Base-by-base conservation (phyloP, 2,329 filamentous ascomycete species). In the Botrytis hyacinthi region DNA sequence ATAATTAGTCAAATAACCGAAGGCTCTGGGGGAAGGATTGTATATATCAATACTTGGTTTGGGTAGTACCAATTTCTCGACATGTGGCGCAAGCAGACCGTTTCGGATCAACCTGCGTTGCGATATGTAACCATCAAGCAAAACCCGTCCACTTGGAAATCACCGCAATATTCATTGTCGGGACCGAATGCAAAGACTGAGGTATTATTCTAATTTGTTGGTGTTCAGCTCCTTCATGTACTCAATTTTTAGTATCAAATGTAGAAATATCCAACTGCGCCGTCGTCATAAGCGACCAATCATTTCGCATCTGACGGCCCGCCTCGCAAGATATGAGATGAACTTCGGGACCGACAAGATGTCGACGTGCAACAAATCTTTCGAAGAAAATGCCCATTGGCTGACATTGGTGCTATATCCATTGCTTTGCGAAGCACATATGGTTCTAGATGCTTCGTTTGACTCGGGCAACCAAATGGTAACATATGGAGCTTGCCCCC, bases 291-390 rank as follows among this genome's bases (percentile, higher is more conserved):
- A 67, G 46, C 46, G 65, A 54, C 46, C 65, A 68, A 68, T 68
- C 65, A 54, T 54, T 40, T 68, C 46, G 16, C 65, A 22, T 54
- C 65, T 20, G 26, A 51, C 18, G 32, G 63, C 63, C 44, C 65
- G 46, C 46, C 22, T 22, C 35, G 20, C 26, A 16, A 40, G 65
- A 40, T n/a, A 37, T 54, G 32, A 20, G 67, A 60, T 44, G n/a
- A n/a, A 16, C 16, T 44, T 70, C 67, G 67, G 67, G 54, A 32
- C 67, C 67, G 67, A 70, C 29, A 32, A 59, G 29, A 59, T 70
- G 51, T 70, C 67, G 67, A 70, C n/a, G 10, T 70, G 67, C 67
- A 70, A 70, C 67, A 44, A 35, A 60, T 54, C 5, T 68, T 40
- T 54, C 12, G 12, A n/a, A 48, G 48, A 20, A 48, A n/a, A 8